Base-by-base conservation (phyloP, 2,329 filamentous ascomycete species). In the Fusarium sambucinum region DNA sequence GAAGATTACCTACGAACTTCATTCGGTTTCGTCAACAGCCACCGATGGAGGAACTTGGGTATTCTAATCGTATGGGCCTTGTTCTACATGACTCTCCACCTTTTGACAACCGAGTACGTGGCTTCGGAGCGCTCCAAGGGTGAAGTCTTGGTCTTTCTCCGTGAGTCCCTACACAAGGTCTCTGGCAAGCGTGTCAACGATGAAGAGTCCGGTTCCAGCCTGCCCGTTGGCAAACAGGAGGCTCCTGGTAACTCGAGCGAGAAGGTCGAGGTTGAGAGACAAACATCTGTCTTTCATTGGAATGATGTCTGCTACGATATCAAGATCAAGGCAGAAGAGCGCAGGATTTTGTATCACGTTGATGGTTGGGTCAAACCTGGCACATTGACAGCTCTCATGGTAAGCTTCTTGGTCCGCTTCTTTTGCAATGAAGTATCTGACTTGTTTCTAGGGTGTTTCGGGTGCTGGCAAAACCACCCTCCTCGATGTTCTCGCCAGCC, bases 381-480 rank as follows among this genome's bases (percentile, higher is more conserved):
- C 51, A 92, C 89, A 23, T 78, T 91, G 35, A 92, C 89, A 16
- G 90, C 89, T 30, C 82, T 91, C 1, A 92, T 92, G 89, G 88
- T 79, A 77, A 84, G 44, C 21, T 14, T 11, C 7, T n/a, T 16
- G 5, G 8, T 6, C 10, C 2, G 6, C 0, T 32, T 5, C 9
- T 2, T 37, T 10, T 17, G 4, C 13, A 14, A 4, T 6, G n/a
- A 4, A 25, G 9, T 29, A 1, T 29, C 42, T 48, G 1, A 46
- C 13, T 4, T 3, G 0, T 21, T n/a, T 12, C 3, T 2, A 63
- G 35, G 74, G 74, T 80, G 92, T 93, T 9, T 92, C 90, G 12
- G 93, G 93, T 67, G 93, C 93, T 17, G 93, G 93, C 40, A 97
- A 97, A 77, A 97, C 93, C 0, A 96, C 93, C 0, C 85, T 97